phyloP scores from a whole-genome alignment of 2,329 filamentous ascomycete genomes.

The Penicillium sp. region DNA sequence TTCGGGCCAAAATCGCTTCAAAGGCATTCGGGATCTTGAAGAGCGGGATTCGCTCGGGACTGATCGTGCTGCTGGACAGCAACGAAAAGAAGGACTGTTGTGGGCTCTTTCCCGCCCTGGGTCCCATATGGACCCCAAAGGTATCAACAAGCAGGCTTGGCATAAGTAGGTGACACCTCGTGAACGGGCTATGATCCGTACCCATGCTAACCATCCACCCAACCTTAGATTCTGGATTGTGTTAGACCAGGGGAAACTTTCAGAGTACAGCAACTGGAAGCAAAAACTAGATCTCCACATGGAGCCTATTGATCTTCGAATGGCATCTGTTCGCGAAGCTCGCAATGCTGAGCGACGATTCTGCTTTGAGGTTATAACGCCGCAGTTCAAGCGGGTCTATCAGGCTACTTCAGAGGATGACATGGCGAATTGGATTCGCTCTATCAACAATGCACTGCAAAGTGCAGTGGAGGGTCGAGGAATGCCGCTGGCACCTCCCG shows the following conservation, averaged over 20 bases:
- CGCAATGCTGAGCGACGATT: conserved; percentile 92
- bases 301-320: conserved; percentile 94
- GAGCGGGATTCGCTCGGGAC: conserved; percentile 66
- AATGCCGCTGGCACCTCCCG: conserved; percentile 48
- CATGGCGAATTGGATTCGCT: conserved; percentile 93
- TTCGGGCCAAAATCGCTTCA: conserved; percentile 65
- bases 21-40: conserved; percentile 87
- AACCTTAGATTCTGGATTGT: conserved; percentile 89
- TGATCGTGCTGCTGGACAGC: conserved; percentile 61
- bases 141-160: conserved; percentile 96
- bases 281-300: conserved; percentile 95
- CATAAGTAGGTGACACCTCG: conserved; percentile 72
- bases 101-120: conserved; percentile 94
- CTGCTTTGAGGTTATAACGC: conserved; percentile 98
- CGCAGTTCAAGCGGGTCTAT: conserved; percentile 92
- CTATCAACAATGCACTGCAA: conserved; percentile 96
- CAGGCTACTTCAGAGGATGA: conserved; percentile 98
- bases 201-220: not conserved
- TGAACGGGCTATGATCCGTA: not conserved
- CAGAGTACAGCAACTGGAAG: conserved; percentile 99
- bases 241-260: conserved; percentile 91
- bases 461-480: conserved; percentile 86
- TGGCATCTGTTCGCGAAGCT: conserved; percentile 95
- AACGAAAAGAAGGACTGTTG: conserved; percentile 88
- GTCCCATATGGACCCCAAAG: conserved; percentile 91